Evolutionary conservation across 163 green algal genomes (phyloP), one percentile per base, ranked within the genome.

Genomic region (Picocystis sp.): DNA sequence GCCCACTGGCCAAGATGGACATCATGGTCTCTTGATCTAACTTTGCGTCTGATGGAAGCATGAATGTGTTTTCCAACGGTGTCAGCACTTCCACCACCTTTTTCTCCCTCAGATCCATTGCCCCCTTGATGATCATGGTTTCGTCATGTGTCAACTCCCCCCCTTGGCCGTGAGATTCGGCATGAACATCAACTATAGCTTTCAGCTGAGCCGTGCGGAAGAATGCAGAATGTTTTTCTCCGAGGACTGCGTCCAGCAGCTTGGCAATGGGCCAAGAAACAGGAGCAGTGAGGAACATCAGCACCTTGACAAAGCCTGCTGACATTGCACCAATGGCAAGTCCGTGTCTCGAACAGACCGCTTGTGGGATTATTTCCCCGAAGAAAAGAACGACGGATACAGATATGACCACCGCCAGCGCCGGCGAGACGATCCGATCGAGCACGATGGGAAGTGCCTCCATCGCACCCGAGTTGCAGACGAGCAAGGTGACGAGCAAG

Each of bases 321-420:
- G 64, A 74, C 56, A 78, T 71, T n/a, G 78, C 82, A 24, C 86
- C 86, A 8, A 94, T 77, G 17, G 73, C 66, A 19, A 97, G 79
- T 17, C 87, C 87, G 57, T 95, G 84, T 1, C 75, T 45, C 1
- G 80, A 81, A 66, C 87, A 97, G 8, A 91, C 58, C 0, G 88
- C 84, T 60, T 97, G 87, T 0, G 86, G 86, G 11, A 93, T 80
- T 65, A 93, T 91, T 52, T 93, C 83, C 61, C 85, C 87, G 61
- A 95, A 91, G 14, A 93, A 35, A 0, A 96, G 79, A 22, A 96
- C 89, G 8, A 89, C 76, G 3, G 77, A 83, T 2, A 94, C 82
- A 3, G 79, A 92, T 38, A 96, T 42, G 1, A 93, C 14, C 21
- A 88, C 63, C 38, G 79, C 76, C 0, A 73, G 58, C 2, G 86